Conservation (phyloP, 805 yeast genomes). For the Teunomyces panamensis region DNA sequence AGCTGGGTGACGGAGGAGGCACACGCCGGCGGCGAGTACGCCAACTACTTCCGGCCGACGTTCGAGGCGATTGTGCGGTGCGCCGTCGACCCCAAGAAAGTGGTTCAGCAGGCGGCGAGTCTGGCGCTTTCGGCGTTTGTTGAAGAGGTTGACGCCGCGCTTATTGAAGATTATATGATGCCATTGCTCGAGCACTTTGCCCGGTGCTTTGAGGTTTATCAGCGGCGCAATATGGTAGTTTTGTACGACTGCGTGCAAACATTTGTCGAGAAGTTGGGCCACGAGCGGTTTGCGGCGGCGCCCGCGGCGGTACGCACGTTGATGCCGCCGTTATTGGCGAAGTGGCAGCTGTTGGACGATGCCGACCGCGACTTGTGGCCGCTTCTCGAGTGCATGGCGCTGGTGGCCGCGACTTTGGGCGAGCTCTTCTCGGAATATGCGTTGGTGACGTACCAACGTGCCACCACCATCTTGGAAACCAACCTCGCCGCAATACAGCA, state of each 20-base stretch:
- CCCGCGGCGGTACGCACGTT: constrained; percentile 57
- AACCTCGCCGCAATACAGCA: constrained; percentile 67
- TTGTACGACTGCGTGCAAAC: constrained; percentile 91
- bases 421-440: constrained; percentile 87
- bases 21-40: constrained; percentile 55
- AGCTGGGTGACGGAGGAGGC: constrained; percentile 78
- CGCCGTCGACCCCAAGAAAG: constrained; percentile 78
- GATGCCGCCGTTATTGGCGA: constrained; percentile 75
- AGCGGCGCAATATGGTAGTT: constrained; percentile 75
- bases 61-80: constrained; percentile 72
- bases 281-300: constrained; percentile 50
- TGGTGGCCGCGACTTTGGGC: constrained; percentile 85
- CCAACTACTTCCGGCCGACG: constrained; percentile 71
- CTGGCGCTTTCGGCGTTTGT: constrained; percentile 81
- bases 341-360: constrained; percentile 77
- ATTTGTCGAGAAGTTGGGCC: constrained; percentile 73
- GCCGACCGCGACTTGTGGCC: constrained; percentile 89
- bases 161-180: constrained; percentile 61
- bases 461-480: constrained; percentile 62
- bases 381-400: constrained; percentile 85
- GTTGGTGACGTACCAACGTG: constrained; percentile 76
- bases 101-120: constrained; percentile 95
- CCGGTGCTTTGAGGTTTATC: constrained; percentile 72
- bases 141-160: constrained; percentile 64
- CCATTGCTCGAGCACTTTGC: constrained; percentile 69